These are phyloP conservation scores for Dactylorhiza incarnata DNA, from an alignment of 106 monocot species.

Conservation along the genomic window DNA sequence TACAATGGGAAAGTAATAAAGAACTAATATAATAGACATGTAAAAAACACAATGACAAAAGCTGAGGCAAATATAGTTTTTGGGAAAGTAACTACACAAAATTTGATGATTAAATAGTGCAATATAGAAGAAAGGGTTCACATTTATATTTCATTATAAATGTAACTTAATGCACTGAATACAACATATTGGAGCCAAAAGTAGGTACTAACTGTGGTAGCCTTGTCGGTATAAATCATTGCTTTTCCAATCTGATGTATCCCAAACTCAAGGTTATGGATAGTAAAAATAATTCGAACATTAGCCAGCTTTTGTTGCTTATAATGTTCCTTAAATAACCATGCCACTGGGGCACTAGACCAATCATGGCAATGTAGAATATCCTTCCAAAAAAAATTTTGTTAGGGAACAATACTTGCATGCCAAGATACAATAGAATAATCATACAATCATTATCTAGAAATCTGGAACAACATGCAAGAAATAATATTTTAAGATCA, in stretches of 20 bases:
- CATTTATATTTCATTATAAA: not conserved
- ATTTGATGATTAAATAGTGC: no score
- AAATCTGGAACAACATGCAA: not conserved
- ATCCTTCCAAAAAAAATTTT: constrained; percentile 45
- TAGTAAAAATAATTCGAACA: constrained; percentile 80
- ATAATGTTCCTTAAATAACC: constrained; percentile 95
- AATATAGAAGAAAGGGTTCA: not conserved
- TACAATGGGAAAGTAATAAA: not conserved
- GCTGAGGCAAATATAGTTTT: no score
- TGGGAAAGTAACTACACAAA: no score
- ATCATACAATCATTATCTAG: not conserved
- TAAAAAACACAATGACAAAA: not conserved
- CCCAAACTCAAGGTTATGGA: constrained; percentile 98
- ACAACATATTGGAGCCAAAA: not conserved
- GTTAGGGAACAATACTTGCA: not conserved
- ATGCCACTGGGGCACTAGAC: constrained; percentile 95
- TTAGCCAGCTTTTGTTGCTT: constrained; percentile 47
- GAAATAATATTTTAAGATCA: not conserved
- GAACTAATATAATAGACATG: not conserved
- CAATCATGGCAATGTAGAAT: constrained; percentile 99
- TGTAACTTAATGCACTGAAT: not conserved
- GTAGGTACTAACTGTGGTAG: constrained; percentile 74
- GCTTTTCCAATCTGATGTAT: constrained; percentile 65
- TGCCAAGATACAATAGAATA: not conserved
- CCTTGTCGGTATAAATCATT: constrained; percentile 74